These are phyloP conservation scores for Dinochytrium kinnereticum DNA, from an alignment of 371 early-diverging fungal species.

Conservation along the genomic window DNA sequence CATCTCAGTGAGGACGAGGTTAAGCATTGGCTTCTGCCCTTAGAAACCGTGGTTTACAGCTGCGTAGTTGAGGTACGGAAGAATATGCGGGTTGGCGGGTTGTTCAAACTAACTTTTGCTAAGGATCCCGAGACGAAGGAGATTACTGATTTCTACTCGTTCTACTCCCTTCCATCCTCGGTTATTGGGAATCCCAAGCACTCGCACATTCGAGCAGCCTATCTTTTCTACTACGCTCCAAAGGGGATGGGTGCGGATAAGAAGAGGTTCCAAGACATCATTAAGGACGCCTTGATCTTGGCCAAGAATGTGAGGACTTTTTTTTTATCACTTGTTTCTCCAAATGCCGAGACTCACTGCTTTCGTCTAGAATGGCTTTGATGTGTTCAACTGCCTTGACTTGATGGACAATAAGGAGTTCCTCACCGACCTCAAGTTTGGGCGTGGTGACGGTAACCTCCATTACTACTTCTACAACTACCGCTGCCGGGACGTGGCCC, in stretches of 20 bases:
- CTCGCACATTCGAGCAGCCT: slow-evolving; percentile 85
- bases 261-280: slow-evolving; percentile 47
- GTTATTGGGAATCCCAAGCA: slow-evolving; percentile 79
- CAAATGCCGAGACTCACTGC: background rate
- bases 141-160: slow-evolving; percentile 85
- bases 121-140: slow-evolving; percentile 66
- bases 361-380: slow-evolving; percentile 54
- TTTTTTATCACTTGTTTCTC: background rate
- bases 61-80: slow-evolving; percentile 93
- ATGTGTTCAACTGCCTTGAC: slow-evolving; percentile 92
- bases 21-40: slow-evolving; percentile 89
- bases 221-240: slow-evolving; percentile 92
- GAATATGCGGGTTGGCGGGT: background rate
- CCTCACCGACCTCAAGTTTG: slow-evolving; percentile 85
- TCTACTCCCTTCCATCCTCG: slow-evolving; percentile 90
- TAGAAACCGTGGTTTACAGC: slow-evolving; percentile 83
- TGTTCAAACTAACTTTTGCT: background rate
- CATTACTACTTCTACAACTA: slow-evolving; percentile 97
- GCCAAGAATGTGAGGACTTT: slow-evolving; percentile 66
- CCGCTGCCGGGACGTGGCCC: slow-evolving; percentile 70
- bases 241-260: slow-evolving; percentile 45
- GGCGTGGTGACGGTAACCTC: slow-evolving; percentile 89
- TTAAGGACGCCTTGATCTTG: slow-evolving; percentile 77
- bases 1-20: slow-evolving; percentile 84
- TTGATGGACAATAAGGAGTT: slow-evolving; percentile 82